A percentile compares a stretch with the other conserved stretches of the same genome.
Conservation (phyloP, 2,329 filamentous ascomycete genomes). For the Hirsutella rhossiliensis region DNA sequence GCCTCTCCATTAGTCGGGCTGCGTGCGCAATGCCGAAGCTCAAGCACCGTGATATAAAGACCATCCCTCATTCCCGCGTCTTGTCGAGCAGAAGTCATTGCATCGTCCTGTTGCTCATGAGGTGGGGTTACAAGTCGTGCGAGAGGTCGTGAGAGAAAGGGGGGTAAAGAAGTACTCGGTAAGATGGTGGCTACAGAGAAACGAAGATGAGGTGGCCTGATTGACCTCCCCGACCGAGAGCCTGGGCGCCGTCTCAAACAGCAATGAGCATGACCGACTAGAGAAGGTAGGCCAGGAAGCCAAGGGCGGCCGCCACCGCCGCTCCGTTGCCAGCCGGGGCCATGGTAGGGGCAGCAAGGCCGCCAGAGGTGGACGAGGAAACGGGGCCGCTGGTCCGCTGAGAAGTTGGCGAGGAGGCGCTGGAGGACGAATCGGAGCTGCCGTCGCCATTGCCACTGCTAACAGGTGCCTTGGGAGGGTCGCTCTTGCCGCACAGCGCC, state of each 20-base stretch:
- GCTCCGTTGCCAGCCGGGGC: constrained; percentile 31
- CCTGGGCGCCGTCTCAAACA: neutral
- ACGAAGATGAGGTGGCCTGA: constrained; percentile 9
- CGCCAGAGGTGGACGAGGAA: constrained; percentile 12
- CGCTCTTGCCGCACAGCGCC: constrained; percentile 29
- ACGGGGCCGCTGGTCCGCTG: constrained; percentile 19
- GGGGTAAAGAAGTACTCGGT: constrained; percentile 16
- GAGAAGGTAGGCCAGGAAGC: constrained; percentile 39
- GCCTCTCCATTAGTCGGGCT: neutral
- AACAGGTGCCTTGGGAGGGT: constrained; percentile 21
- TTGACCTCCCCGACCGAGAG: constrained; percentile 4
- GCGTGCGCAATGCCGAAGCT: neutral
- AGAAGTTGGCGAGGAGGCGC: constrained; percentile 11
- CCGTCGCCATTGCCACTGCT: constrained; percentile 8
- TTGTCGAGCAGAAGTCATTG: constrained; percentile 8
- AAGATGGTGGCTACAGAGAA: constrained; percentile 20
- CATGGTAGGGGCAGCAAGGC: constrained; percentile 26
- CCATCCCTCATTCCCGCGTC: neutral
- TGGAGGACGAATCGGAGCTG: constrained; percentile 11
- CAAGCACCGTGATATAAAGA: neutral
- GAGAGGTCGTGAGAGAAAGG: constrained; percentile 4
- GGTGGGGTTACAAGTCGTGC: constrained; percentile 2
- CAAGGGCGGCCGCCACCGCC: constrained; percentile 34
- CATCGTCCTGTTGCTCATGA: constrained; percentile 10
- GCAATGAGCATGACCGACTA: constrained; percentile 14